Base-by-base conservation (phyloP, 306 rosid species). In the Carpinus viminea region DNA sequence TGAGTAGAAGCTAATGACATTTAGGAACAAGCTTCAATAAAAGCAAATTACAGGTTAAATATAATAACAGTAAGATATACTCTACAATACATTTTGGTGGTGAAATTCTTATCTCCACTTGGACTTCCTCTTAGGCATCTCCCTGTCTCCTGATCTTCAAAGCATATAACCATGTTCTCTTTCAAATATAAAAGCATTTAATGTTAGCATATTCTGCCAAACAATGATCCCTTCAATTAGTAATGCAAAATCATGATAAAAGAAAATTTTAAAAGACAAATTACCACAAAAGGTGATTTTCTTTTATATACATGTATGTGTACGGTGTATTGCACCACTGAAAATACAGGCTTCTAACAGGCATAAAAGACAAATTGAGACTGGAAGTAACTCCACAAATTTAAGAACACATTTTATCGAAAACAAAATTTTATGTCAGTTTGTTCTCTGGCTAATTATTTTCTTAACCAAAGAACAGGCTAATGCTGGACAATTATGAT, bases 81-180 rank as follows among this genome's bases (percentile, higher is more conserved):
- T 74, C 36, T 11, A 85, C 78, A 10, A 68, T 87, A 94, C 98
- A 94, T 92, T 84, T 94, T 91, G 86, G 95, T 77, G 72, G 90
- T 82, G 84, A 83, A 65, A n/a, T 80, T 89, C 83, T 82, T 68
- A 26, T 72, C 48, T 70, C 83, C 89, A 68, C 60, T 83, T 74
- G 92, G 92, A 79, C 85, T 84, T 74, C 84, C 93, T 74, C 85
- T 94, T 89, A 88, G 79, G 88, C 98, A 94, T 87, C 88, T 92
- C 79, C 97, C 93, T 0, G 91, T 86, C 81, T 84, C 91, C 66
- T 83, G 91, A 81, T 94, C 97, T 88, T 92, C 89, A 83, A 91
- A 92, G 90, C 98, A 91, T 80, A 94, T 77, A 83, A 91, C 93
- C 98, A 92, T 92, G 83, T 94, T 94, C 90, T 92, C 98, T 92